Conservation (phyloP, 1,139 yeast species). For the Kodamaea suecica region DNA sequence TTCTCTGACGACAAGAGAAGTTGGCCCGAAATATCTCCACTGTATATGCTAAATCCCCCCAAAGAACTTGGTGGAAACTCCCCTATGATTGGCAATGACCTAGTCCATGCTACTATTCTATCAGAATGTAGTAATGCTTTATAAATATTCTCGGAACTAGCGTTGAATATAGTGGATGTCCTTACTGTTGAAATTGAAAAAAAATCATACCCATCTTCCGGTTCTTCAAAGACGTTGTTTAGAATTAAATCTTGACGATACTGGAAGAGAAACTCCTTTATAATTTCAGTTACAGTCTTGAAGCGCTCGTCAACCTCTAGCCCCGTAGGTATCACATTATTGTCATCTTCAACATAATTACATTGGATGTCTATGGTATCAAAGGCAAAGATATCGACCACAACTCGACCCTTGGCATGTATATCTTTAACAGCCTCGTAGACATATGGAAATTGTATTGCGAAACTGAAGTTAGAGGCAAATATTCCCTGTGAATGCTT, state of each 20-base stretch:
- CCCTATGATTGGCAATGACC: conserved; percentile 5
- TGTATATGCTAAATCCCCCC: conserved; percentile 4
- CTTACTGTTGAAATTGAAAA: background rate
- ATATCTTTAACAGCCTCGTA: background rate
- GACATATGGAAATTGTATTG: background rate
- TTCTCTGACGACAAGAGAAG: background rate
- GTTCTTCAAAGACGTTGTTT: background rate
- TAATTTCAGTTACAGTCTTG: background rate
- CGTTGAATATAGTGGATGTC: background rate
- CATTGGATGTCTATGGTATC: background rate
- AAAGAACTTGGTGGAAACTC: conserved; percentile 5
- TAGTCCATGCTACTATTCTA: conserved; percentile 5
- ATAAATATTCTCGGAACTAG: background rate
- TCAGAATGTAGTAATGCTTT: conserved; percentile 2
- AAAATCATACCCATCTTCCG: background rate
- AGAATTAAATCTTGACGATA: background rate
- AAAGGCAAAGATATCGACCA: too few species aligned
- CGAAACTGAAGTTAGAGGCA: background rate
- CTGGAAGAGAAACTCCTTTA: background rate
- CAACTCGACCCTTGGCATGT: background rate
- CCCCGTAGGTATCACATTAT: background rate
- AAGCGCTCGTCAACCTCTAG: background rate
- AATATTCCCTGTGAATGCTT: background rate
- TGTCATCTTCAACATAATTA: background rate
- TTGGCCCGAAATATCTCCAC: conserved; percentile 4